Evolutionary conservation across 257 asterid genomes (phyloP), one percentile per base, ranked within the genome.

Genomic region (Gardenia jasminoides): DNA sequence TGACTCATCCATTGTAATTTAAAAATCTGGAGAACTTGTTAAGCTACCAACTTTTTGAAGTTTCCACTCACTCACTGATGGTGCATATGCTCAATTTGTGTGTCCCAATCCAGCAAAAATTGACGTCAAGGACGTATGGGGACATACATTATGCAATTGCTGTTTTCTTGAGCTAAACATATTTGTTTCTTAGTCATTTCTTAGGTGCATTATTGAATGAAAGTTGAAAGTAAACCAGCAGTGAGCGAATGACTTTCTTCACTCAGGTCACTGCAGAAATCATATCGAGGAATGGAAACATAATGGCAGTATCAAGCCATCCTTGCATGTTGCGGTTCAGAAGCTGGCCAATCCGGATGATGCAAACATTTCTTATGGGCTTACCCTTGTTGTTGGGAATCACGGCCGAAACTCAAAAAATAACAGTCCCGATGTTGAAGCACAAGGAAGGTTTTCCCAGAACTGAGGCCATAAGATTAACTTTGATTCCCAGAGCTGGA

Each of bases 321-420:
- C 97, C 97, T 1, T 88, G 93, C 67, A 91, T 94, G 96, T 66
- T 94, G 56, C 76, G 66, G 1, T 94, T 89, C 85, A 74, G 89
- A 52, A 92, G 98, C 54, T 85, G 89, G 93, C 98, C 98, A 0
- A 80, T 94, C 61, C 87, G 96, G 58, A 85, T 84, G 30, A 72
- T 86, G 22, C 83, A 92, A n/a, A 89, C 92, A 19, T 81, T 91
- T 26, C 4, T 87, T 0, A 84, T 90, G 92, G 86, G 92, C 22
- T 67, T 91, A 41, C 98, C 98, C 12, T 67, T 92, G 61, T 44
- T 92, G 30, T 67, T 94, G 44, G 96, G 97, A 26, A 74, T 92
- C 50, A 78, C 86, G 20, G 30, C 83, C 3, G 97, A 94, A 76
- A 88, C 96, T 0, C 98, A 92, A 64, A 87, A 39, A 69, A 31